Conservation (phyloP, 202 grass and related monocot genomes). For the Carex arenaria region DNA sequence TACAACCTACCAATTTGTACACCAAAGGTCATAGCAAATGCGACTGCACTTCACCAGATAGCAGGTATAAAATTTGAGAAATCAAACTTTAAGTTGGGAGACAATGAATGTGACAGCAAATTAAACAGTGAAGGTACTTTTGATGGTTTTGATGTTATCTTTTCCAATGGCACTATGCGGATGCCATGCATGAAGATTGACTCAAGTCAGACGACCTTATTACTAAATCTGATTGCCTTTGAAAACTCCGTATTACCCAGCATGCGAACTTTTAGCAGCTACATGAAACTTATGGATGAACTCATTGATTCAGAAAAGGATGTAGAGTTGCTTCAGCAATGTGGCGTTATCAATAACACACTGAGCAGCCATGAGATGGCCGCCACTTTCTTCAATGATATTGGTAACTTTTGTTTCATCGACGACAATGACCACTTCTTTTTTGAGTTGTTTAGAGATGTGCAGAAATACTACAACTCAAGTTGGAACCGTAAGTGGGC, state of each 20-base stretch:
- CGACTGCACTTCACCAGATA: background rate
- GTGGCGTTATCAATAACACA: background rate
- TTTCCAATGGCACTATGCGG: slow-evolving; percentile 26
- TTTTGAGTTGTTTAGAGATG: slow-evolving; percentile 26
- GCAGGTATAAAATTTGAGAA: background rate
- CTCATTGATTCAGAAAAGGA: slow-evolving; percentile 30
- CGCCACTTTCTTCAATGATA: slow-evolving; percentile 41
- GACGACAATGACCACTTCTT: slow-evolving; percentile 35
- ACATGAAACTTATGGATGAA: slow-evolving; percentile 51
- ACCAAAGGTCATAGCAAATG: background rate
- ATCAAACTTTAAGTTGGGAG: background rate
- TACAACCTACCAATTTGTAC: too few species aligned
- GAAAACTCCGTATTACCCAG: slow-evolving; percentile 36
- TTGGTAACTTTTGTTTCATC: slow-evolving; percentile 38
- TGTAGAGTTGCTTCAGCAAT: slow-evolving; percentile 34
- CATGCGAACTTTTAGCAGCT: slow-evolving; percentile 37
- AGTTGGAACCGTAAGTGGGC: slow-evolving; percentile 46
- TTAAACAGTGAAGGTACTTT: background rate
- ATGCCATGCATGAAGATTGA: slow-evolving; percentile 51
- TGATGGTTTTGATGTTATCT: slow-evolving; percentile 28
- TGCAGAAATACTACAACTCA: slow-evolving; percentile 14
- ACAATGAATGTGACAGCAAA: background rate
- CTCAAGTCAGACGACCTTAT: slow-evolving; percentile 28
- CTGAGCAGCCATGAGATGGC: background rate
- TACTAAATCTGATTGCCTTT: slow-evolving; percentile 43